Percentiles rank a stretch among this genome's conserved stretches.
Evolutionary conservation across 2,329 filamentous ascomycete species (phyloP).

Genomic region (Arthrobotrys iridis): DNA sequence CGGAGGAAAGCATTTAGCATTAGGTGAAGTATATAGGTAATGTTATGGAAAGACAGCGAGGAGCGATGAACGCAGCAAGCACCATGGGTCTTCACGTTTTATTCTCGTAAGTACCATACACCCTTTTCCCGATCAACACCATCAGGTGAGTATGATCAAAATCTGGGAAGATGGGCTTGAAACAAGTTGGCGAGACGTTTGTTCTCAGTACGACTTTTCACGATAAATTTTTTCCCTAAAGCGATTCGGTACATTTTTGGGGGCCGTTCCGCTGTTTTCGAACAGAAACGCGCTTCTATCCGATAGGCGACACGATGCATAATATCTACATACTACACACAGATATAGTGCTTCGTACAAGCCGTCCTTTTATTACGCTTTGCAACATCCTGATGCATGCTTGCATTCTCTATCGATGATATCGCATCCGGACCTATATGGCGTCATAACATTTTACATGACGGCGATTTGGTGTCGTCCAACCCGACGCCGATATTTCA

Average conservation of each 20-base stretch:
- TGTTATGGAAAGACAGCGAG: slow-evolving; percentile 26
- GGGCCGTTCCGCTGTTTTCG: background rate
- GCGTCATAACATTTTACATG: background rate
- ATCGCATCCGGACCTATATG: background rate
- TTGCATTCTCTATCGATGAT: background rate
- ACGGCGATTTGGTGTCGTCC: slow-evolving; percentile 24
- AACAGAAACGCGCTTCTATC: slow-evolving; percentile 1
- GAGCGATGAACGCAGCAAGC: slow-evolving; percentile 16
- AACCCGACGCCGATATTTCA: slow-evolving; percentile 20
- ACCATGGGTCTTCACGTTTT: slow-evolving; percentile 15
- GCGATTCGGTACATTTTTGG: background rate
- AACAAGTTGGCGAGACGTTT: background rate
- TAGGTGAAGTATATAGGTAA: slow-evolving; percentile 48
- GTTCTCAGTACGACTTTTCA: slow-evolving; percentile 14
- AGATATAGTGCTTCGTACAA: slow-evolving; percentile 6
- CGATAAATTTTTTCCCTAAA: background rate
- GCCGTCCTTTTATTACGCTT: background rate
- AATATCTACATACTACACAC: background rate
- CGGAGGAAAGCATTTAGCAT: slow-evolving; percentile 37
- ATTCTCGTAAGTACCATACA: slow-evolving; percentile 39
- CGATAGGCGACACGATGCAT: background rate
- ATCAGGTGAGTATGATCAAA: slow-evolving; percentile 53
- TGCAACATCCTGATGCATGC: background rate
- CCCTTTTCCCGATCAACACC: slow-evolving; percentile 50
- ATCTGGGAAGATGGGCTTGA: slow-evolving; percentile 26